These are phyloP conservation scores for Ceriops zippeliana DNA, from an alignment of 345 rosid genomes.

Conservation along the genomic window DNA sequence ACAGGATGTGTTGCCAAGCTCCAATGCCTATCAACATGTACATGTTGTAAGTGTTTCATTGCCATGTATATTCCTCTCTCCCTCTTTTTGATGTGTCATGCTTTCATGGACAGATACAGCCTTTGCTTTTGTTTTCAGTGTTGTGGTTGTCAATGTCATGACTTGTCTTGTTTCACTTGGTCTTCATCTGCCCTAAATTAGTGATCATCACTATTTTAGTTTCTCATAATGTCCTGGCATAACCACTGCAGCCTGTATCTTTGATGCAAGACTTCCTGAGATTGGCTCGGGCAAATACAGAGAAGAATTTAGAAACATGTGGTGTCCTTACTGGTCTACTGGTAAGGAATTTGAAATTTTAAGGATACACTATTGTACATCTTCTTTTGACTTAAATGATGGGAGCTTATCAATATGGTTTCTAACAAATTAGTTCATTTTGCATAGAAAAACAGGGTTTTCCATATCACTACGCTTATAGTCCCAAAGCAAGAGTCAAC, in stretches of 20 bases:
- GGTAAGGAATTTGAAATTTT: slow-evolving; percentile 43
- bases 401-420: slow-evolving; percentile 5
- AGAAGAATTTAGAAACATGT: slow-evolving; percentile 89
- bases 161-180: neutral
- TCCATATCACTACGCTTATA: slow-evolving; percentile 87
- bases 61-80: neutral
- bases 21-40: slow-evolving; percentile 67
- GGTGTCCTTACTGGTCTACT: slow-evolving; percentile 91
- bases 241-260: slow-evolving; percentile 61
- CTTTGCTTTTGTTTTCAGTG: neutral
- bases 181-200: neutral
- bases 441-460: slow-evolving; percentile 84
- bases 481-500: slow-evolving; percentile 98
- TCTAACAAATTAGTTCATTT: slow-evolving; percentile 9
- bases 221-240: slow-evolving; percentile 9
- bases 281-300: slow-evolving; percentile 74
- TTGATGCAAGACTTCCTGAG: slow-evolving; percentile 87
- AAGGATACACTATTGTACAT: neutral
- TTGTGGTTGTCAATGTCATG: neutral
- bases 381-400: neutral
- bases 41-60: slow-evolving; percentile 64
- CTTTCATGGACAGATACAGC: neutral
- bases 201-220: slow-evolving; percentile 15
- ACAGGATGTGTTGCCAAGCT: slow-evolving; percentile 43
- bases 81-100: neutral